Conservation (phyloP, 2,329 filamentous ascomycete genomes). For the Pseudogymnoascus sp. region DNA sequence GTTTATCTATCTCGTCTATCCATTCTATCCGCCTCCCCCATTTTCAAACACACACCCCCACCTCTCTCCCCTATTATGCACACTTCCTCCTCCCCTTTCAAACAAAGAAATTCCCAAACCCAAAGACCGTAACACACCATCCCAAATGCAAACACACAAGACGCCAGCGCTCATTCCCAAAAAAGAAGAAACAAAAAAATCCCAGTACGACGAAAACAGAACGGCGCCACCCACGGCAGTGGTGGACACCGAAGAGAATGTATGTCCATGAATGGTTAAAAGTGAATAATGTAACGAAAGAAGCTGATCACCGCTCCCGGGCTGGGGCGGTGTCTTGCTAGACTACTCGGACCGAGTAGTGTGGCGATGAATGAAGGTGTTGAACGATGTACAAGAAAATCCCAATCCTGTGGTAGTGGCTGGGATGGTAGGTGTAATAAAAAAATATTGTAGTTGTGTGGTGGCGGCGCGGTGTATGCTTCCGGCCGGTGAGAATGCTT, state of each 20-base stretch:
- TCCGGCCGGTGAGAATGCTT: conserved; percentile 1
- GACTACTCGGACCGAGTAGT: no score
- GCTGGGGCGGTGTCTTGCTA: no score
- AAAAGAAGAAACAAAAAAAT: background rate
- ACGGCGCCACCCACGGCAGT: background rate
- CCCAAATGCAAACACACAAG: background rate
- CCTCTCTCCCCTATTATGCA: background rate
- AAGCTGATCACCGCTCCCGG: background rate
- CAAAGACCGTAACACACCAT: background rate
- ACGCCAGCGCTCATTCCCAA: background rate
- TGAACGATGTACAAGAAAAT: background rate
- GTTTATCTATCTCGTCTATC: conserved; percentile 1
- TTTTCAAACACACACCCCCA: background rate
- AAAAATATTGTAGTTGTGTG: background rate
- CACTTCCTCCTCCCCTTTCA: background rate
- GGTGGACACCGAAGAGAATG: background rate
- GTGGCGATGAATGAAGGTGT: background rate
- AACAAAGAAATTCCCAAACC: background rate
- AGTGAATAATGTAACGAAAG: background rate
- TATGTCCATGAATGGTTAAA: conserved; percentile 7
- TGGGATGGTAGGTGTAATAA: background rate
- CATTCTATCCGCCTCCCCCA: background rate
- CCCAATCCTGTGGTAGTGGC: background rate
- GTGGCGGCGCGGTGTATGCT: background rate
- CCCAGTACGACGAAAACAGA: conserved; percentile 1